A percentile compares a stretch with the other conserved stretches of the same genome.
Evolutionary conservation across 306 rosid genomes (phyloP).

Genomic region (Dryas octopetala): DNA sequence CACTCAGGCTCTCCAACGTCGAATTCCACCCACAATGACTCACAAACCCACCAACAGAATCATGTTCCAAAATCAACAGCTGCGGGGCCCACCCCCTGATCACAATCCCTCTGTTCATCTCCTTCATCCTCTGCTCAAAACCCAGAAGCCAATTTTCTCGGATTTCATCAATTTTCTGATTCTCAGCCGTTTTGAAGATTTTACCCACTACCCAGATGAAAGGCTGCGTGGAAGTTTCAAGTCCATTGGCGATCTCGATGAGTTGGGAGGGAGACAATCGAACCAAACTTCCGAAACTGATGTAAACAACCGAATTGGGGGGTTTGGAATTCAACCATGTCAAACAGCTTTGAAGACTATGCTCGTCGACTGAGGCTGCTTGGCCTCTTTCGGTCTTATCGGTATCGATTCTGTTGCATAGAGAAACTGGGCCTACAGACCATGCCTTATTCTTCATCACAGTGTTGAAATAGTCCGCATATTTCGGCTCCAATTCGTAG

Average conservation of each 20-base stretch:
- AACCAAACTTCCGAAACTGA: slow-evolving; percentile 42
- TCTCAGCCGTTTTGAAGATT: not conserved
- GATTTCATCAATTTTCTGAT: not conserved
- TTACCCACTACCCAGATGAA: slow-evolving; percentile 28
- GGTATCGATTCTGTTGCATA: slow-evolving; percentile 18
- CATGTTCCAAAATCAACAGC: slow-evolving; percentile 55
- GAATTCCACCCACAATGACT: slow-evolving; percentile 89
- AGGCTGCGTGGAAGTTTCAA: slow-evolving; percentile 1
- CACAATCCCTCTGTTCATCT: slow-evolving; percentile 45
- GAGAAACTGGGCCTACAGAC: slow-evolving; percentile 33
- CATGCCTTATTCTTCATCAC: slow-evolving; percentile 27
- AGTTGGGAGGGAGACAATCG: slow-evolving; percentile 20
- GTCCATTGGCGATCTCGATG: slow-evolving; percentile 29
- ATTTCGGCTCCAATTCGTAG: slow-evolving; percentile 30
- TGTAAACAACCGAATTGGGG: slow-evolving; percentile 36
- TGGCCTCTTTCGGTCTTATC: slow-evolving; percentile 31
- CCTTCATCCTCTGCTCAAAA: slow-evolving; percentile 50
- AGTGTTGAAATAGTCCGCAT: slow-evolving; percentile 16
- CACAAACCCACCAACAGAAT: slow-evolving; percentile 56
- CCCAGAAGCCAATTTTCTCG: slow-evolving; percentile 33
- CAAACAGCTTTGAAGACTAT: slow-evolving; percentile 17
- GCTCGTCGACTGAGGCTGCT: slow-evolving; percentile 27
- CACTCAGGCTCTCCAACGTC: slow-evolving; percentile 49
- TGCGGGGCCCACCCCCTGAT: slow-evolving; percentile 75
- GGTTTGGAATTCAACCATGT: slow-evolving; percentile 32